These are phyloP conservation scores for Chrysopogon serrulatus DNA, from an alignment of 176 grass and related monocot species.

Conservation along the genomic window DNA sequence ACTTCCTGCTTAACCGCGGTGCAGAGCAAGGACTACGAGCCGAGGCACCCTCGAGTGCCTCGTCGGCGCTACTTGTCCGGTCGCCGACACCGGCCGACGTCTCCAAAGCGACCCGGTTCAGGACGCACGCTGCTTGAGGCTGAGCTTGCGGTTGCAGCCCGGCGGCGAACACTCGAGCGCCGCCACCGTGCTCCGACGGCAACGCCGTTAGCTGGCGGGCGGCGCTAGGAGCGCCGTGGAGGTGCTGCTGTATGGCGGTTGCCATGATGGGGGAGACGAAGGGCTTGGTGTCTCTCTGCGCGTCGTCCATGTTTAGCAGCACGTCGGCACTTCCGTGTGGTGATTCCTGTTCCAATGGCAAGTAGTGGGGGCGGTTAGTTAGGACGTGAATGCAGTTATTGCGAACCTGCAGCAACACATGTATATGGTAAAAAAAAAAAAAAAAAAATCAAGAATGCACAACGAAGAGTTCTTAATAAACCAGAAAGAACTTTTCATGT, in stretches of 20 bases:
- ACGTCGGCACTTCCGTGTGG: not conserved
- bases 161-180: not conserved
- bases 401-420: too few relatives aligned
- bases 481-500: too few relatives aligned
- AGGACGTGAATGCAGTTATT: not conserved
- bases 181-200: not conserved
- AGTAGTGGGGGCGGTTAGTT: not conserved
- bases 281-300: conserved; percentile 21
- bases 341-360: conserved; percentile 23
- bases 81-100: not conserved
- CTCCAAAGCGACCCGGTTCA: conserved; percentile 18
- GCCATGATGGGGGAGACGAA: conserved; percentile 33
- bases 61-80: not conserved
- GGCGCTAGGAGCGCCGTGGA: not conserved
- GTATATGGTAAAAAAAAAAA: too few relatives aligned
- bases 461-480: too few relatives aligned
- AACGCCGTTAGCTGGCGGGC: not conserved
- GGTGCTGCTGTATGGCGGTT: not conserved
- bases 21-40: not conserved
- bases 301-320: conserved; percentile 6
- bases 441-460: too few relatives aligned
- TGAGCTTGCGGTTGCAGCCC: not conserved
- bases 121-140: not conserved
- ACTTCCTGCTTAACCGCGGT: conserved; percentile 28
- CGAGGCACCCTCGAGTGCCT: not conserved